Evolutionary conservation across 768 basidiomycete genomes (phyloP).

Genomic region (Lactarius psammicola): DNA sequence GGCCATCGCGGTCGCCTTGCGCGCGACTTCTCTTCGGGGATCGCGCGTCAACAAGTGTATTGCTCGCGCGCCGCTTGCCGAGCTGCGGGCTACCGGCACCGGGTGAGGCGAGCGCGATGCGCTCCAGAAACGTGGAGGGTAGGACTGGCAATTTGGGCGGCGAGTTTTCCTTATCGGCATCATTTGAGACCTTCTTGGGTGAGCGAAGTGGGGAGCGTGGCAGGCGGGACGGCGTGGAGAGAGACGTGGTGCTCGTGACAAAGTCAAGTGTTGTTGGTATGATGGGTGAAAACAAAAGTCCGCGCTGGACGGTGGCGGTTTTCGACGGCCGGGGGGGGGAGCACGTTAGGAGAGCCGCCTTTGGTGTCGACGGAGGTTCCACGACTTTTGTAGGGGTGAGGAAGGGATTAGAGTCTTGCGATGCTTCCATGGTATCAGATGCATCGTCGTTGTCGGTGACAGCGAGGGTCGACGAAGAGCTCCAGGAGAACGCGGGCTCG

Average conservation of each 20-base stretch:
- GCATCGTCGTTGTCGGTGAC: conserved; percentile 17
- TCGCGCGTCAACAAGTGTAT: conserved; percentile 34
- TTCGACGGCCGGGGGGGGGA: conserved; percentile 29
- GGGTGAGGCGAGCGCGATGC: conserved; percentile 42
- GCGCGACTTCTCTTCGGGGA: conserved; percentile 15
- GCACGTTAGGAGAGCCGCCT: conserved; percentile 3
- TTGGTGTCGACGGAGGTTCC: conserved; percentile 23
- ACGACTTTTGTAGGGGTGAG: background rate
- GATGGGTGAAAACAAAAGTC: conserved; percentile 16
- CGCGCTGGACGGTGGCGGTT: conserved; percentile 1
- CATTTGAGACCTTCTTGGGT: conserved; percentile 30
- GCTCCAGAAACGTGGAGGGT: conserved; percentile 44
- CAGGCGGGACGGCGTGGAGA: conserved; percentile 26
- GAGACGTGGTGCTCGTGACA: conserved; percentile 12
- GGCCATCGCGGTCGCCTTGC: background rate
- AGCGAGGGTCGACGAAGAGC: conserved; percentile 25
- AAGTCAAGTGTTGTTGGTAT: conserved; percentile 25
- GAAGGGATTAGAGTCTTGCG: conserved; percentile 15
- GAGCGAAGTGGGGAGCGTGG: conserved; percentile 29
- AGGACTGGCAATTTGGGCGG: conserved; percentile 40
- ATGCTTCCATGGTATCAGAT: conserved; percentile 15
- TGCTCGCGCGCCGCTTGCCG: conserved; percentile 47
- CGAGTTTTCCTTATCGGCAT: conserved; percentile 59
- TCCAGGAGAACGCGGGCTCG: conserved; percentile 13
- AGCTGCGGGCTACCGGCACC: conserved; percentile 32